phyloP scores from a whole-genome alignment of 371 early-diverging fungal genomes.

The Mucor plumbeus region DNA sequence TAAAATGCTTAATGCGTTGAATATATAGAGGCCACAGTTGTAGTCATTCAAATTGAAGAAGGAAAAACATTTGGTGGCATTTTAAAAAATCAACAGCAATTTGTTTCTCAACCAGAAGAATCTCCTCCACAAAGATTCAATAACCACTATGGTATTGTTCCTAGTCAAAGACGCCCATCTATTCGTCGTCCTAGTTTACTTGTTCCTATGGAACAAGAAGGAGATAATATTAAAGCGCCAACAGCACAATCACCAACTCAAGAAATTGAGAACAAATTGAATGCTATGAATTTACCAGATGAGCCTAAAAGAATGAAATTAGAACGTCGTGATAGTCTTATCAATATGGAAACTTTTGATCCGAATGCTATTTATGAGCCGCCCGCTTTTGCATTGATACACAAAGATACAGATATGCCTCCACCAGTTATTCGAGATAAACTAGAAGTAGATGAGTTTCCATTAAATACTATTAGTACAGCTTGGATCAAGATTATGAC shows the following conservation, averaged over 20 bases:
- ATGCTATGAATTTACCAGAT: neutral
- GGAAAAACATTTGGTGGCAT: constrained; percentile 31
- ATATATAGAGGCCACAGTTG: constrained; percentile 33
- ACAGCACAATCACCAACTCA: neutral
- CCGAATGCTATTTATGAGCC: constrained; percentile 61
- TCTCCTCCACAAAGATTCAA: neutral
- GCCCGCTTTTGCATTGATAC: constrained; percentile 49
- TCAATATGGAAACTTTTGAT: constrained; percentile 47
- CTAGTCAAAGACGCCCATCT: constrained; percentile 24
- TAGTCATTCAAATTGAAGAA: constrained; percentile 35
- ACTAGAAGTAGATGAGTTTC: constrained; percentile 65
- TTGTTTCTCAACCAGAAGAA: neutral
- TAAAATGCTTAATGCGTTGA: neutral
- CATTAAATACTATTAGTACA: constrained; percentile 56
- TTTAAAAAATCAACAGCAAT: neutral
- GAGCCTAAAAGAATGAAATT: neutral
- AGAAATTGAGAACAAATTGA: neutral
- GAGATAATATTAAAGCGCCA: neutral
- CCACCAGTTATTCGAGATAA: constrained; percentile 61
- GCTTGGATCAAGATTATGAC: constrained; percentile 76
- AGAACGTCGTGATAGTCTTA: constrained; percentile 30
- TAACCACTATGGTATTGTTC: constrained; percentile 22
- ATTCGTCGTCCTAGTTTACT: constrained; percentile 28
- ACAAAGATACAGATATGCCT: constrained; percentile 60
- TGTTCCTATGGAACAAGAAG: constrained; percentile 9